Percentiles rank a stretch among this genome's conserved stretches.
Evolutionary conservation across 225 moss, liverwort and hornwort species (phyloP).

Genomic region (Sphagnum contortum): DNA sequence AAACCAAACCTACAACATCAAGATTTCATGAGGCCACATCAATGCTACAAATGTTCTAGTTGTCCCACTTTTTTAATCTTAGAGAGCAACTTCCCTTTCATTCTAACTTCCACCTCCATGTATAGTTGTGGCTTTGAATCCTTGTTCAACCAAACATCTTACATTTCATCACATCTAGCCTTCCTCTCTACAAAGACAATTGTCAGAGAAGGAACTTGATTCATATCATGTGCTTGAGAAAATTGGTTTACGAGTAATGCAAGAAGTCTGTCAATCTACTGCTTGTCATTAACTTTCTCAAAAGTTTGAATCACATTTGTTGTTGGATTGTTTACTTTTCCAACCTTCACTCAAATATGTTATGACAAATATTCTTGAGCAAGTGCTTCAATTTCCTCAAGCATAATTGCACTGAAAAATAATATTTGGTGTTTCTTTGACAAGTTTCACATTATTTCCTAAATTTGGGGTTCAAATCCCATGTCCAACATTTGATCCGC

Average conservation of each 20-base stretch:
- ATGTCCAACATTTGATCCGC: slow-evolving; percentile 99
- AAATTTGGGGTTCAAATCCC: slow-evolving; percentile 99
- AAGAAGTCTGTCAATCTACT: slow-evolving; percentile 81
- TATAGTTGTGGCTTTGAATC: slow-evolving; percentile 79
- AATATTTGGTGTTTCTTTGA: slow-evolving; percentile 94
- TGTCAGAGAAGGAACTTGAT: slow-evolving; percentile 70
- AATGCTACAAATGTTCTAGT: slow-evolving; percentile 82
- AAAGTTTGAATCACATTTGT: slow-evolving; percentile 85
- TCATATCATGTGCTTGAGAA: slow-evolving; percentile 68
- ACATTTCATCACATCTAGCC: slow-evolving; percentile 93
- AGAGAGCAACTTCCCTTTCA: slow-evolving; percentile 90
- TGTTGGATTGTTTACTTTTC: slow-evolving; percentile 91
- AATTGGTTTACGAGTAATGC: slow-evolving; percentile 81
- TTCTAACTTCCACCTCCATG: slow-evolving; percentile 89
- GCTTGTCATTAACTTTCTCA: slow-evolving; percentile 84
- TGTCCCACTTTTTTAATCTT: slow-evolving; percentile 81
- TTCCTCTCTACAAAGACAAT: slow-evolving; percentile 98
- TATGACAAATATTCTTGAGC: slow-evolving; percentile 77
- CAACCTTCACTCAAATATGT: slow-evolving; percentile 92
- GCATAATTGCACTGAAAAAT: slow-evolving; percentile 98
- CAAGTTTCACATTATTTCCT: slow-evolving; percentile 97
- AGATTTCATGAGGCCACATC: slow-evolving; percentile 96
- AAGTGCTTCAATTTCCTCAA: slow-evolving; percentile 92
- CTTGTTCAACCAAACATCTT: slow-evolving; percentile 87
- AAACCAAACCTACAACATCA: slow-evolving; percentile 74